Base-by-base conservation (phyloP, 2,329 filamentous ascomycete genomes). In the Aureobasidium namibiae region DNA sequence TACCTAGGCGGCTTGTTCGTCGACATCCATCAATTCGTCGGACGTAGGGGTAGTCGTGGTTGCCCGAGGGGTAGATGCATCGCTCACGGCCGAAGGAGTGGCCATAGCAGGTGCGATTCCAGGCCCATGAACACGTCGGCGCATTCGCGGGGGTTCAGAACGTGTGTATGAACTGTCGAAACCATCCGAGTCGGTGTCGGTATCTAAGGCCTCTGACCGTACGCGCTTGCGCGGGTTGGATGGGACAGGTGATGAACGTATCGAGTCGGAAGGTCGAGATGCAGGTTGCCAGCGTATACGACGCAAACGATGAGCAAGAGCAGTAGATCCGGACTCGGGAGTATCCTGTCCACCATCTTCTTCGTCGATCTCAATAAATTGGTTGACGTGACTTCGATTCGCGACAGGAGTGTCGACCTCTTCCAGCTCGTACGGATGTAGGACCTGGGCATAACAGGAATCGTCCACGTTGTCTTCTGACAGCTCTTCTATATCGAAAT, bases 401-500 rank as follows among this genome's bases (percentile, higher is more conserved):
- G 59, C 26, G 10, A 16, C 48, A 11, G 63, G 64, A 29, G 64
- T 62, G 24, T 67, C 65, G 8, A 69, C 74, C 61, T 78, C 75
- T 65, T 77, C 75, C 45, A 67, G 71, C 60, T 76, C 71, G 52
- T 77, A 72, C 4, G 77, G 77, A 38, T 69, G 69, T 21, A 79
- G 67, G 59, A 78, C 67, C 60, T 77, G 74, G 54, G 74, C 67
- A 59, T 76, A 74, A 56, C 70, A 71, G 48, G 73, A 70, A 59
- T 74, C 75, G 29, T 67, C 72, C 7, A 61, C 62, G 52, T 74
- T 71, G 60, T 66, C 64, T 18, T 73, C 70, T 14, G 62, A 59
- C 9, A 78, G 61, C 63, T 78, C 76, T 63, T 78, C 74, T 50
- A 79, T 69, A 38, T 70, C 69, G 57, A 78, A 70, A 65, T 56